These are phyloP conservation scores for Mycena maculata DNA, from an alignment of 768 basidiomycete genomes.

Conservation along the genomic window DNA sequence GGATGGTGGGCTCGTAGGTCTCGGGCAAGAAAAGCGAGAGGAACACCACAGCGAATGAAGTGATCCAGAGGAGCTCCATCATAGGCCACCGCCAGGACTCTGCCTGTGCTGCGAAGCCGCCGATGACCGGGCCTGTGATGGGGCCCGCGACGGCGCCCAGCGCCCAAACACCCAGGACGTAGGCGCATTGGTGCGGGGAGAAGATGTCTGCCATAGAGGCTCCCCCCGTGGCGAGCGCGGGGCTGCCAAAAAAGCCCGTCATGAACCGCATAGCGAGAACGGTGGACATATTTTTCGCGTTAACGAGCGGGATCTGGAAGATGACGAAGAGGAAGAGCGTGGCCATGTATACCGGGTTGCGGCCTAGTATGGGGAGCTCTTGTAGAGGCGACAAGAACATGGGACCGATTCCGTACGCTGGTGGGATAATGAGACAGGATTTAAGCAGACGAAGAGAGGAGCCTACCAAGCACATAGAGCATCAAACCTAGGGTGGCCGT, in stretches of 20 bases:
- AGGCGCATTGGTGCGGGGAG: background rate
- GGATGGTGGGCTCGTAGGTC: background rate
- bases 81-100: background rate
- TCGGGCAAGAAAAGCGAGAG: background rate
- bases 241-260: slow-evolving; percentile 46
- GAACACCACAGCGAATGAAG: background rate
- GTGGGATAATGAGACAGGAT: background rate
- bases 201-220: background rate
- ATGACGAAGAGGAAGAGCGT: slow-evolving; percentile 45
- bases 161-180: background rate
- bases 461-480: slow-evolving; percentile 41
- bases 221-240: slow-evolving; percentile 42
- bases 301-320: slow-evolving; percentile 47
- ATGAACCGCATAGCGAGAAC: slow-evolving; percentile 48
- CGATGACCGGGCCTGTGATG: background rate
- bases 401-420: slow-evolving; percentile 38
- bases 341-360: slow-evolving; percentile 47
- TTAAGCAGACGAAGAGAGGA: background rate
- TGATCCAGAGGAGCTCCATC: slow-evolving; percentile 1
- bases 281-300: slow-evolving; percentile 43
- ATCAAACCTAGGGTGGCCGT: slow-evolving; percentile 43
- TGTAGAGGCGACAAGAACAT: slow-evolving; percentile 45
- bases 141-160: background rate
- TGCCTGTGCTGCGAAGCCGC: background rate
- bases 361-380: slow-evolving; percentile 46